A percentile compares a stretch with the other conserved stretches of the same genome.
These are phyloP conservation scores for Aspergillus neotritici DNA, from an alignment of 2,329 filamentous ascomycete species.

Conservation along the genomic window DNA sequence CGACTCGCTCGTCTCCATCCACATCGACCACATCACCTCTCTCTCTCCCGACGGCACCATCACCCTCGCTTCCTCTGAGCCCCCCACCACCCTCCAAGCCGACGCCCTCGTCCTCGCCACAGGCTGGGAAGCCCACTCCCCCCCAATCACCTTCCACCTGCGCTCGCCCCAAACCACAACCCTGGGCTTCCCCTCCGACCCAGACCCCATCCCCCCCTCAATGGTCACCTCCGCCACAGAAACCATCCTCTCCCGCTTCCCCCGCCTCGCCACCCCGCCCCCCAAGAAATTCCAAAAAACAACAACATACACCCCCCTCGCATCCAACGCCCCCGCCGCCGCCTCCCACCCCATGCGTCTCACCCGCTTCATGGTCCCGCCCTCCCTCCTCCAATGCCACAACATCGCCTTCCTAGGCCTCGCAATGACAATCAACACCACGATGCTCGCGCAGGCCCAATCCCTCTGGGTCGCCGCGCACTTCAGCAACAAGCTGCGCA, in stretches of 20 bases:
- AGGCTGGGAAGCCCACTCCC: slow-evolving; percentile 49
- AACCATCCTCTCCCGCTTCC: slow-evolving; percentile 49
- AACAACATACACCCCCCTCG: slow-evolving; percentile 23
- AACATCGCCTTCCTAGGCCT: slow-evolving; percentile 48
- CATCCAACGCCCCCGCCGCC: slow-evolving; percentile 29
- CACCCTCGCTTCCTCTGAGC: slow-evolving; percentile 50
- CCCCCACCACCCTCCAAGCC: slow-evolving; percentile 47
- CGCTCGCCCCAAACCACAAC: slow-evolving; percentile 37
- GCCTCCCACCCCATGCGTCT: slow-evolving; percentile 45
- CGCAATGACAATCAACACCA: slow-evolving; percentile 43
- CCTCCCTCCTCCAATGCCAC: slow-evolving; percentile 35
- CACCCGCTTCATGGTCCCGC: slow-evolving; percentile 44
- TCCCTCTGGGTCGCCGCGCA: slow-evolving; percentile 63
- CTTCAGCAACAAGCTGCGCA: slow-evolving; percentile 49
- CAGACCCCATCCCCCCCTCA: slow-evolving; percentile 30
- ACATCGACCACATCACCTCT: slow-evolving; percentile 50
- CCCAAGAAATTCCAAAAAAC: slow-evolving; percentile 9
- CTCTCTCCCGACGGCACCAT: slow-evolving; percentile 42
- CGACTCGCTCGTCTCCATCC: slow-evolving; percentile 26
- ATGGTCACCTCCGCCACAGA: slow-evolving; percentile 42
- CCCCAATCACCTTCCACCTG: slow-evolving; percentile 45
- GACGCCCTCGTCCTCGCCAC: slow-evolving; percentile 53
- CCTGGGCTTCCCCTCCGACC: slow-evolving; percentile 44
- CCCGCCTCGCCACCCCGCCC: slow-evolving; percentile 45
- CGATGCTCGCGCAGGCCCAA: slow-evolving; percentile 43